A percentile compares a stretch with the other conserved stretches of the same genome.
Evolutionary conservation across 306 rosid genomes (phyloP).

Genomic region (Cotoneaster glaucophyllus): DNA sequence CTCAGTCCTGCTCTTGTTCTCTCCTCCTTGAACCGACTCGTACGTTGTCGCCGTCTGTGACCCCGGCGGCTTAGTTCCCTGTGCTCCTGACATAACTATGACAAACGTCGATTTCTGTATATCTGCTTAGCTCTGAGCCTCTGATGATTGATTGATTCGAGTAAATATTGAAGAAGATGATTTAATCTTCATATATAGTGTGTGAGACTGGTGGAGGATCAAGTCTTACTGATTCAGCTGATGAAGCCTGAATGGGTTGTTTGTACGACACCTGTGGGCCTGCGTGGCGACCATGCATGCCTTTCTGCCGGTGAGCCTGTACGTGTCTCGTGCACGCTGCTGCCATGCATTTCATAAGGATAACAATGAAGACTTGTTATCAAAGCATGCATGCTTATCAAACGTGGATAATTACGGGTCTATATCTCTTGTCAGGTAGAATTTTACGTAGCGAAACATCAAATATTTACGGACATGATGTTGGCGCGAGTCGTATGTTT

Average conservation of each 20-base stretch:
- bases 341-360: neutral
- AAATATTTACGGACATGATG: too few species aligned
- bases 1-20: constrained; percentile 53
- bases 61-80: constrained; percentile 66
- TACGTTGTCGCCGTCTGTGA: constrained; percentile 60
- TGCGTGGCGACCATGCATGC: neutral
- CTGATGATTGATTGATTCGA: too few species aligned
- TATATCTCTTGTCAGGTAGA: too few species aligned
- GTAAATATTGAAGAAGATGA: too few species aligned
- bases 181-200: neutral
- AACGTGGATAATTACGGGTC: neutral
- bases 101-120: too few species aligned
- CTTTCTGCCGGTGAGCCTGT: neutral
- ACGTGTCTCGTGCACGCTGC: neutral
- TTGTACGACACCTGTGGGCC: neutral
- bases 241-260: neutral
- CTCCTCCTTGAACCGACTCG: constrained; percentile 57
- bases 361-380: neutral
- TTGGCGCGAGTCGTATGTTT: too few species aligned
- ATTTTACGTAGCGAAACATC: too few species aligned
- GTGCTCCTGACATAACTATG: constrained; percentile 68
- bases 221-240: neutral
- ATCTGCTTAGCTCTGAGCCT: too few species aligned
- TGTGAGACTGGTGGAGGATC: neutral
- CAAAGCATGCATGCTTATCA: neutral